phyloP scores from a whole-genome alignment of 2,329 filamentous ascomycete genomes.

The Claviceps digitariae region DNA sequence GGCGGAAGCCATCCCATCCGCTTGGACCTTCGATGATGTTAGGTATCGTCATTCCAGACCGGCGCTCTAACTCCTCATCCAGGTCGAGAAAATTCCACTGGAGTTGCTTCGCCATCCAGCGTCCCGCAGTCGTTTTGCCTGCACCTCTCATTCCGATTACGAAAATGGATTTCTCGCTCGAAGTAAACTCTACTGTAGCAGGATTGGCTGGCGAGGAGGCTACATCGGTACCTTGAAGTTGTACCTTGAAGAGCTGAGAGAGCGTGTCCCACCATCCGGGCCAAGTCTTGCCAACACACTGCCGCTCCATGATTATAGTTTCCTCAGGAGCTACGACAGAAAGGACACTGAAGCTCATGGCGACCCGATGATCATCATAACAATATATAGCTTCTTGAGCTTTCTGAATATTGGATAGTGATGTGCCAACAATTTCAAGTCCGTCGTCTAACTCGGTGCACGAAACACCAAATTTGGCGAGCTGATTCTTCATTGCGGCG shows the following conservation, averaged over 20 bases:
- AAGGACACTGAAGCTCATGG: slow-evolving; percentile 95
- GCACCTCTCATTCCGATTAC: slow-evolving; percentile 96
- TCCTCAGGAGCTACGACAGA: slow-evolving; percentile 56
- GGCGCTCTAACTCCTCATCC: slow-evolving; percentile 71
- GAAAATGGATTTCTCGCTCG: slow-evolving; percentile 57
- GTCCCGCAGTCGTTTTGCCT: slow-evolving; percentile 87
- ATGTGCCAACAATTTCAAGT: slow-evolving; percentile 55
- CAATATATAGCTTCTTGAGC: slow-evolving; percentile 65
- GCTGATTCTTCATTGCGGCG: slow-evolving; percentile 83
- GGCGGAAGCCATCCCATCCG: slow-evolving; percentile 83
- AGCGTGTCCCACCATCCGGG: slow-evolving; percentile 96
- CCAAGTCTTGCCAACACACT: slow-evolving; percentile 96
- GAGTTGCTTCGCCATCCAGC: slow-evolving; percentile 67
- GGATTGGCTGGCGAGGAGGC: slow-evolving; percentile 12
- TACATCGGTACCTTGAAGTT: slow-evolving; percentile 59
- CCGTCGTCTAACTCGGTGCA: slow-evolving; percentile 88
- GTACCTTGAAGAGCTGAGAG: slow-evolving; percentile 61
- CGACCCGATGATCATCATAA: slow-evolving; percentile 95
- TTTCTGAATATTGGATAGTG: slow-evolving; percentile 32
- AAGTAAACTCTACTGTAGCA: neutral
- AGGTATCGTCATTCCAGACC: slow-evolving; percentile 63
- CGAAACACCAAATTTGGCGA: slow-evolving; percentile 81
- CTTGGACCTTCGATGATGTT: slow-evolving; percentile 59
- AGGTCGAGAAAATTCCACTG: slow-evolving; percentile 72
- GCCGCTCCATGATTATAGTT: slow-evolving; percentile 72